Base-by-base conservation (phyloP, 805 yeast species). In the Starmera caribaea region DNA sequence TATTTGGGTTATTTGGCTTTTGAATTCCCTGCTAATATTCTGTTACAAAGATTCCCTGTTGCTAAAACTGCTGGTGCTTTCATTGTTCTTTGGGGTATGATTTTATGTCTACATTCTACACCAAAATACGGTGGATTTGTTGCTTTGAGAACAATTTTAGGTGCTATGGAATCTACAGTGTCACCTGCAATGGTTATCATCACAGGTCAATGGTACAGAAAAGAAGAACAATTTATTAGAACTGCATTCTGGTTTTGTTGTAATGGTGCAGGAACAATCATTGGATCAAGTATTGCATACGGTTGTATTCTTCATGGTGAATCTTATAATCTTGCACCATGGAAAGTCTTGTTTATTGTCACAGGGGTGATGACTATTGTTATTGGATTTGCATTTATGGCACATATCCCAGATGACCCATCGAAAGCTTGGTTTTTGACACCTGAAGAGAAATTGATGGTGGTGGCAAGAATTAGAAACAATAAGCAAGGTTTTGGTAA, bases 61-160 rank as follows among this genome's bases (percentile, higher is more conserved):
- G 68, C 77, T 7, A 75, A 73, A 46, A 58, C 75, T 4, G 63
- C 71, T 3, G 61, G 74, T 9, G 44, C 56, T 1, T 68, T 70
- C 43, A 68, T 80, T 32, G 50, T 76, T n/a, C 34, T 73, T 0
- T 81, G 89, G 88, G 87, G 87, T 17, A 49, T 54, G 27, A 54
- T 76, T n/a, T 57, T 77, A 29, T 63, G 73, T 30, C 59, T 74
- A n/a, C 75, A 72, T 44, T 68, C 81, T 2, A 72, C 69, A 2
- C 69, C 79, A 3, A 52, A 46, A 43, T 39, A 31, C 21, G 45
- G n/a, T n/a, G n/a, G n/a, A n/a, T n/a, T n/a, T n/a, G n/a, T n/a
- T n/a, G n/a, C n/a, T n/a, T n/a, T n/a, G n/a, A 62, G 83, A 50
- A 66, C 67, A 5, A 47, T 74, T 32, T 53, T 75, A 24, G 82